Evolutionary conservation across 805 yeast genomes (phyloP).

Genomic region (Lipomyces japonicus): DNA sequence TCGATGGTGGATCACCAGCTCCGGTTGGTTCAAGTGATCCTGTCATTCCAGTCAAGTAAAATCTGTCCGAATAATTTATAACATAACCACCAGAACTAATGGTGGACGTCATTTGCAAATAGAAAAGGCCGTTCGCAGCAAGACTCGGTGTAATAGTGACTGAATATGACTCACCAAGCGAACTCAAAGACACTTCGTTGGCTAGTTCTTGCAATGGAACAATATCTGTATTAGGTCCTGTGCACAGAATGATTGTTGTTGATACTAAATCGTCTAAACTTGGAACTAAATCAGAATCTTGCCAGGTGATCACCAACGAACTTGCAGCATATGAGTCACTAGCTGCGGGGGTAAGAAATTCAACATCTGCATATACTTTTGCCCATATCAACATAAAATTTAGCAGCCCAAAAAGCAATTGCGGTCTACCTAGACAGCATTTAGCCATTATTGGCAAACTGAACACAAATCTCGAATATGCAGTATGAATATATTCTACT

Average conservation of each 20-base stretch:
- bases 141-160: constrained; percentile 40
- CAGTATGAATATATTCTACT: not conserved
- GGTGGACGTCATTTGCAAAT: constrained; percentile 61
- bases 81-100: constrained; percentile 46
- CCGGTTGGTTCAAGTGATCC: constrained; percentile 49
- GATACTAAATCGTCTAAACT: constrained; percentile 43
- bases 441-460: not conserved
- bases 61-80: constrained; percentile 65
- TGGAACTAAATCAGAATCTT: constrained; percentile 52
- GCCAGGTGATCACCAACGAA: constrained; percentile 50
- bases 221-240: constrained; percentile 58
- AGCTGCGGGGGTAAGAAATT: constrained; percentile 42
- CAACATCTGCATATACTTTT: constrained; percentile 48
- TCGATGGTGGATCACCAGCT: constrained; percentile 50
- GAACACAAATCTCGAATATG: not conserved
- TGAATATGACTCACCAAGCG: constrained; percentile 38
- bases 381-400: not conserved
- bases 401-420: not conserved
- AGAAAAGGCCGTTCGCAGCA: constrained; percentile 66
- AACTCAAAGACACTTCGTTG: constrained; percentile 34
- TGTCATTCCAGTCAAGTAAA: constrained; percentile 64
- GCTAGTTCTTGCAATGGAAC: constrained; percentile 36
- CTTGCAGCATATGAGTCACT: constrained; percentile 44
- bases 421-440: too few relatives aligned
- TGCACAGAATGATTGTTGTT: constrained; percentile 57